Evolutionary conservation across 164 flowering plant genomes (phyloP).

Genomic region (Sextonia rubra): DNA sequence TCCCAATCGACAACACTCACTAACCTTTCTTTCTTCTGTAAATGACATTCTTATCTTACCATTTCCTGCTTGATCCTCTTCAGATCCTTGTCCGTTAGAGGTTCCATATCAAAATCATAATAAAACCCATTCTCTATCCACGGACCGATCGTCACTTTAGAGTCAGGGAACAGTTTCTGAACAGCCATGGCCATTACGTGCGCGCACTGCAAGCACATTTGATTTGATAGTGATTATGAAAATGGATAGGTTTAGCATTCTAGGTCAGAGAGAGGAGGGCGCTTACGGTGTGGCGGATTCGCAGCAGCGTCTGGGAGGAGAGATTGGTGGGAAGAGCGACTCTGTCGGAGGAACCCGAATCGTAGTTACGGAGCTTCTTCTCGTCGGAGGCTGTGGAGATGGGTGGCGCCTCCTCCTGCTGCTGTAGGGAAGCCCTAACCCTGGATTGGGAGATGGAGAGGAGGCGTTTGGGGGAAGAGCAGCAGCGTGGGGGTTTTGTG

Average conservation of each 20-base stretch:
- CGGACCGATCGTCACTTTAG: conserved; percentile 96
- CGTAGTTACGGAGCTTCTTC: not conserved
- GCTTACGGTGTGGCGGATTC: conserved; percentile 76
- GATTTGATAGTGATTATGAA: not conserved
- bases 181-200: conserved; percentile 99
- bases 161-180: conserved; percentile 83
- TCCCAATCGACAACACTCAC: conserved; percentile 13
- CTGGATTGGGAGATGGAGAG: conserved; percentile 9
- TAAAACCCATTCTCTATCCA: conserved; percentile 97
- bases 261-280: not conserved
- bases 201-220: too few species aligned
- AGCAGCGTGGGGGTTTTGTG: not conserved
- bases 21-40: not conserved
- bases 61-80: conserved; percentile 94
- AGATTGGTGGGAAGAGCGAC: conserved; percentile 79
- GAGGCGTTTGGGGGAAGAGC: conserved; percentile 5
- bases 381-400: conserved; percentile 12
- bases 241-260: not conserved
- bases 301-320: conserved; percentile 58
- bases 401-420: conserved; percentile 9
- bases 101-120: conserved; percentile 95
- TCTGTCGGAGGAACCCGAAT: conserved; percentile 18
- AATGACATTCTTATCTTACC: conserved; percentile 42
- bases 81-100: conserved; percentile 81
- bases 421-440: conserved; percentile 11